Base-by-base conservation (phyloP, 1,284 basidiomycete genomes). In the Ceratorhiza oryzae-sativae region DNA sequence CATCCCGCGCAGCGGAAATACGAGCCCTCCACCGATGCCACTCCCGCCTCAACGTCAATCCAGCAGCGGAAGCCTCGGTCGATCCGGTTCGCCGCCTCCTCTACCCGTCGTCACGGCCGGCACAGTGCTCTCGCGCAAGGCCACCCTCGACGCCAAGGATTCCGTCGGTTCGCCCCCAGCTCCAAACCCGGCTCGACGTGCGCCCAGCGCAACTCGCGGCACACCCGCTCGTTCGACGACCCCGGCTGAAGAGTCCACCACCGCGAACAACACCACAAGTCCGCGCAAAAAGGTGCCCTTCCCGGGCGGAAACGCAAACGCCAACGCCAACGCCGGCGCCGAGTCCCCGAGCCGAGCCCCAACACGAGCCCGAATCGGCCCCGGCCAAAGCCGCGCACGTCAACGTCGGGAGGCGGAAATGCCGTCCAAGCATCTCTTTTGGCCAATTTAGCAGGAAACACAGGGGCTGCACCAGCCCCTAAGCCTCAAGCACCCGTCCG, bases 101-200 rank as follows among this genome's bases (percentile, higher is more conserved):
- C 48, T n/a, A 67, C 46, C 62, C 20, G 62, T 49, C 3, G 34
- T 67, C 3, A 36, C 34, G 18, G 53, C 62, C 48, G 46, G 46
- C 3, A 39, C 32, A 15, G 23, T 67, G 25, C 48, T 67, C 32
- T 67, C 62, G 34, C 62, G 62, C 49, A 67, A 67, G 42, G 62
- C 62, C 25, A 67, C 62, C 13, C 39, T 55, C 48, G 62, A 67
- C 48, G 25, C 62, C 5, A 67, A 67, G 27, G 62, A 45, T 30
- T 67, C 62, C 13, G 30, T 48, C 34, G 62, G 62, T 1, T 67
- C 62, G 9, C 62, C 62, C 3, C 61, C 61, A 8, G 27, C 30
- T 32, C 46, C 61, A 6, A 53, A 53, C 49, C 25, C 49, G 9
- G 41, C 61, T 18, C 42, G 45, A n/a, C 61, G 61, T 20, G 13